A percentile compares a stretch with the other conserved stretches of the same genome.
phyloP scores from a whole-genome alignment of 768 basidiomycete species.

The Tylopilus cervinicoccineus region DNA sequence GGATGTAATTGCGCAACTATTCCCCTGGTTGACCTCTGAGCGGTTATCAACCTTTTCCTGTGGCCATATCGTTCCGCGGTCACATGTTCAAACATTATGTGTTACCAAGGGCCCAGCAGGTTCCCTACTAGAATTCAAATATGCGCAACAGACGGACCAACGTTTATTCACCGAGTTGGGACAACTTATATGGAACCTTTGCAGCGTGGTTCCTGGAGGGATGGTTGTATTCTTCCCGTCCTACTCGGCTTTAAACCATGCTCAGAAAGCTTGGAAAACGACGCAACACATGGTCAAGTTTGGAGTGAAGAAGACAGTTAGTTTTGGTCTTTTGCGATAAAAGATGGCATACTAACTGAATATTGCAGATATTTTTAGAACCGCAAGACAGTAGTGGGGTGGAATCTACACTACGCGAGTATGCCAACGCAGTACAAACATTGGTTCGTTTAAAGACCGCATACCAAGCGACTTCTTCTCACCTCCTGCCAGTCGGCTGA shows the following conservation, averaged over 20 bases:
- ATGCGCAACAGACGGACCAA: conserved; percentile 63
- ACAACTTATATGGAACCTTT: conserved; percentile 75
- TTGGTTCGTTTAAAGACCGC: conserved; percentile 14
- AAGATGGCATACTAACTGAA: neutral
- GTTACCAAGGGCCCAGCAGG: conserved; percentile 74
- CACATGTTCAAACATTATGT: conserved; percentile 74
- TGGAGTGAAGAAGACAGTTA: conserved; percentile 68
- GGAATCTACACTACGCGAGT: conserved; percentile 71
- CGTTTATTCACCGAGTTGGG: conserved; percentile 77
- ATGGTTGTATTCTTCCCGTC: conserved; percentile 95
- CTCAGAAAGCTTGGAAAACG: conserved; percentile 62
- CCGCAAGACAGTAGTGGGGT: conserved; percentile 71
- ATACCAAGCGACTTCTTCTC: neutral
- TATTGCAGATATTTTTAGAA: conserved; percentile 80
- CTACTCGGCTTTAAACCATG: conserved; percentile 72
- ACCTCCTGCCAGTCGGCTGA: conserved; percentile 16
- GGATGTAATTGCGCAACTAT: conserved; percentile 81
- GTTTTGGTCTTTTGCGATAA: conserved; percentile 4
- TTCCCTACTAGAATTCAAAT: conserved; percentile 76
- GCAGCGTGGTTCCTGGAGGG: conserved; percentile 75
- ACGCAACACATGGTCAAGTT: conserved; percentile 62
- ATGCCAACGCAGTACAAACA: conserved; percentile 47
- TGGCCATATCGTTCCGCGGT: conserved; percentile 83
- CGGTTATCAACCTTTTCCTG: conserved; percentile 83
- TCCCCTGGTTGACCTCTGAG: conserved; percentile 56